A percentile compares a stretch with the other conserved stretches of the same genome.
Evolutionary conservation across 1,284 basidiomycete species (phyloP).

Genomic region (Malassezia nana): DNA sequence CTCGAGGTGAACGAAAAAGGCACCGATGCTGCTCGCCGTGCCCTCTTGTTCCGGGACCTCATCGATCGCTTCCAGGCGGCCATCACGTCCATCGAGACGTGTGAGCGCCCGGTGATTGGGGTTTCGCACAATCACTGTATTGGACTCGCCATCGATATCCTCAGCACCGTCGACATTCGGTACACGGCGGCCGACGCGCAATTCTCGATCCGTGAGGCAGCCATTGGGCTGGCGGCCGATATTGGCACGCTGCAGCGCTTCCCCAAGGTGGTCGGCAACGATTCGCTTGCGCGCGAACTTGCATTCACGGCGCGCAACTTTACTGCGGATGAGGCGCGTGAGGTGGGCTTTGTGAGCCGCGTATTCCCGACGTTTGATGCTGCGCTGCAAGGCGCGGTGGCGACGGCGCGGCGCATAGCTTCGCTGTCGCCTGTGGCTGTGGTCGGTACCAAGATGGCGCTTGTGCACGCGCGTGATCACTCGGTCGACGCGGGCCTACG

Average conservation of each 20-base stretch:
- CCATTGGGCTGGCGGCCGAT: conserved; percentile 79
- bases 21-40: conserved; percentile 37
- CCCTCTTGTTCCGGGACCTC: conserved; percentile 29
- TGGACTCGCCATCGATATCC: conserved; percentile 67
- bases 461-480: conserved; percentile 66
- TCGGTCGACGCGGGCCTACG: conserved; percentile 66
- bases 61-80: conserved; percentile 45
- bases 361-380: conserved; percentile 61
- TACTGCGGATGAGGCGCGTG: conserved; percentile 59
- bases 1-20: conserved; percentile 15
- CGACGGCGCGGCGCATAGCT: conserved; percentile 62
- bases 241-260: conserved; percentile 78
- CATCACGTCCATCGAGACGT: conserved; percentile 53
- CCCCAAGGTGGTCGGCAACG: conserved; percentile 70
- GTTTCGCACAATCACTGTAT: conserved; percentile 68
- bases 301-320: conserved; percentile 70
- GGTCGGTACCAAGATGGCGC: conserved; percentile 66
- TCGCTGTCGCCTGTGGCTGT: conserved; percentile 73
- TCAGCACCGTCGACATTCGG: conserved; percentile 70
- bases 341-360: conserved; percentile 66
- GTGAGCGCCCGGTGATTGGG: conserved; percentile 71
- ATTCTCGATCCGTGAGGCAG: conserved; percentile 80
- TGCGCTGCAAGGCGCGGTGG: conserved; percentile 55
- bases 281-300: conserved; percentile 67
- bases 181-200: conserved; percentile 58